Evolutionary conservation across 441 rosid genomes (phyloP).

Genomic region (Brassica balearica): DNA sequence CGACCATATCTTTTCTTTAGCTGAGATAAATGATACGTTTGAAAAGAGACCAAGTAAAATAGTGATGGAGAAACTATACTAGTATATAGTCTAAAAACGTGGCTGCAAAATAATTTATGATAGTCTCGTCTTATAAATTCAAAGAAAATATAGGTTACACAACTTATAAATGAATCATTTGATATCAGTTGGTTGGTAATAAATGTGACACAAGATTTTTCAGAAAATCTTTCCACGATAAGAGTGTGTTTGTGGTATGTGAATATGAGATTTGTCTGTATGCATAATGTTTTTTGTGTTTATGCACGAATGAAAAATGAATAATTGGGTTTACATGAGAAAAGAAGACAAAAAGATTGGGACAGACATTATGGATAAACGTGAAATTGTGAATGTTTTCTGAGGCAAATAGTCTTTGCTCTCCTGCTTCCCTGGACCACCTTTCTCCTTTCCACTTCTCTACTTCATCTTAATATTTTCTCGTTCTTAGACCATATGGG

Average conservation of each 20-base stretch:
- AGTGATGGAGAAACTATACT: conserved; percentile 35
- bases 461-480: conserved; percentile 19
- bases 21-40: conserved; percentile 23
- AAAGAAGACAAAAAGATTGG: conserved; percentile 42
- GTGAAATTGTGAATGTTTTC: conserved; percentile 44
- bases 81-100: conserved; percentile 25
- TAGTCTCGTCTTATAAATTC: conserved; percentile 20
- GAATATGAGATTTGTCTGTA: conserved; percentile 10
- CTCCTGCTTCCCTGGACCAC: conserved; percentile 32
- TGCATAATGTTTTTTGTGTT: neutral
- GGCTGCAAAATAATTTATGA: conserved; percentile 36
- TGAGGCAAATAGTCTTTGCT: conserved; percentile 30
- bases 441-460: conserved; percentile 27
- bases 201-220: conserved; percentile 23
- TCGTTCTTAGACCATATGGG: conserved; percentile 16
- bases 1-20: conserved; percentile 43
- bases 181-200: conserved; percentile 36
- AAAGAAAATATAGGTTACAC: neutral
- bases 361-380: conserved; percentile 41
- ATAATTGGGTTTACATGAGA: conserved; percentile 11
- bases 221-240: conserved; percentile 8
- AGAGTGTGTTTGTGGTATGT: conserved; percentile 16
- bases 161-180: conserved; percentile 5
- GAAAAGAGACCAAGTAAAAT: conserved; percentile 27
- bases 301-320: conserved; percentile 38